A percentile compares a stretch with the other conserved stretches of the same genome.
Evolutionary conservation across 2,329 filamentous ascomycete species (phyloP).

Genomic region (Phialophora expanda): DNA sequence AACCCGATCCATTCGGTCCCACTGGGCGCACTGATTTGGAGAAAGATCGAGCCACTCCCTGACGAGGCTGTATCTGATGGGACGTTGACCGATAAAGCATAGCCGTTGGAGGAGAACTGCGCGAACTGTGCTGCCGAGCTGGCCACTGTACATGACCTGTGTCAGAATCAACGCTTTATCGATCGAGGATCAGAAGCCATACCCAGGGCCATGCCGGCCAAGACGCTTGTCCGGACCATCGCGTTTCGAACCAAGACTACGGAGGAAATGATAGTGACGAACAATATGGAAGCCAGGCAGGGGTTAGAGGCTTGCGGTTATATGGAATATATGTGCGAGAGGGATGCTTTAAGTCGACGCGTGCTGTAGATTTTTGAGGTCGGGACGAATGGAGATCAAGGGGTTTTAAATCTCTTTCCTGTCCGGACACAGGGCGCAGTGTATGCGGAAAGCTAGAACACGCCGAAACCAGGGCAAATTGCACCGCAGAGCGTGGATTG

Average conservation of each 20-base stretch:
- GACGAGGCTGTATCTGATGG: constrained; percentile 58
- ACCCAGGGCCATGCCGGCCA: constrained; percentile 30
- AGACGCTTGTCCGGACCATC: constrained; percentile 28
- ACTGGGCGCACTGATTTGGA: constrained; percentile 62
- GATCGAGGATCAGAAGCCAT: constrained; percentile 4
- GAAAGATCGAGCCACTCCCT: constrained; percentile 61
- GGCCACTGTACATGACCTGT: constrained; percentile 22
- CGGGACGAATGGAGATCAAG: constrained; percentile 4
- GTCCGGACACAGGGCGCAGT: background rate
- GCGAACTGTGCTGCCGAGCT: constrained; percentile 36
- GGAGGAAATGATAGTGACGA: background rate
- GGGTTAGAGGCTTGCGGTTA: background rate
- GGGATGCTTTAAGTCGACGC: background rate
- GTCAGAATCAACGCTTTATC: constrained; percentile 45
- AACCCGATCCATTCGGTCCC: constrained; percentile 61
- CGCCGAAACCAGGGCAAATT: constrained; percentile 28
- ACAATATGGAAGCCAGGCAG: background rate
- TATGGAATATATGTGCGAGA: background rate
- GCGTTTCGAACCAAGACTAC: constrained; percentile 13
- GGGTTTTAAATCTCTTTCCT: constrained; percentile 3
- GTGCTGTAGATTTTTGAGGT: background rate
- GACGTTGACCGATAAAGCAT: constrained; percentile 56
- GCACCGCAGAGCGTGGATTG: constrained; percentile 17
- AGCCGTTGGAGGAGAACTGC: constrained; percentile 22
- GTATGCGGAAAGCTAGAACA: background rate